These are phyloP conservation scores for Cystoisospora suis DNA, from an alignment of 169 alveolate species.

Conservation along the genomic window DNA sequence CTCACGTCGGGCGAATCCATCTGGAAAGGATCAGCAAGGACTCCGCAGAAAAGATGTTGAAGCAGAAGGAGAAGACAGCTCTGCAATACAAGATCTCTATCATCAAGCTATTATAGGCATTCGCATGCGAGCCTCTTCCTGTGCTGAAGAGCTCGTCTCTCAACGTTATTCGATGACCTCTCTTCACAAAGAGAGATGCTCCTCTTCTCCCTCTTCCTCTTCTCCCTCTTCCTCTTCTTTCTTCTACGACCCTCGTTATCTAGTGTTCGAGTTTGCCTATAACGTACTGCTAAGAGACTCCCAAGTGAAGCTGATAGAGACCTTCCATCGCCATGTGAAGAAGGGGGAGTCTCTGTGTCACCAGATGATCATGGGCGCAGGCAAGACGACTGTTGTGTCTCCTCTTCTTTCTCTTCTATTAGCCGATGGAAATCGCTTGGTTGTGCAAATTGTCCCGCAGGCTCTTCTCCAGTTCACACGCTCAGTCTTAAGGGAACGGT, in stretches of 20 bases:
- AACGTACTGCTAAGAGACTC: constrained; percentile 83
- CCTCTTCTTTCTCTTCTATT: constrained; percentile 83
- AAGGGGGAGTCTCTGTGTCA: constrained; percentile 86
- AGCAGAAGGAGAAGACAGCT: not conserved
- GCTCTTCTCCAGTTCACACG: constrained; percentile 88
- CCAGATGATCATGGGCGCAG: constrained; percentile 95
- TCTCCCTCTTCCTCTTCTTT: not conserved
- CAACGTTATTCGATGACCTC: not conserved
- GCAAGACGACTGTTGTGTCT: constrained; percentile 90
- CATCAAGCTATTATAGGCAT: not conserved
- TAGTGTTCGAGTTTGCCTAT: constrained; percentile 89
- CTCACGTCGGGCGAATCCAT: not conserved
- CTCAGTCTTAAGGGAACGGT: constrained; percentile 82
- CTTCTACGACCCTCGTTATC: constrained; percentile 86
- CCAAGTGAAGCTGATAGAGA: constrained; percentile 86
- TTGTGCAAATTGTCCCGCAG: constrained; percentile 79
- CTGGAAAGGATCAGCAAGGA: not conserved
- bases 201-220: constrained; percentile 10
- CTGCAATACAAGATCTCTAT: not conserved
- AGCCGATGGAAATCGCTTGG: constrained; percentile 79
- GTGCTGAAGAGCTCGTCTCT: not conserved
- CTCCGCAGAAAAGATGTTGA: not conserved
- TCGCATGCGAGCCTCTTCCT: constrained; percentile 7
- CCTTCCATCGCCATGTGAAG: constrained; percentile 75
- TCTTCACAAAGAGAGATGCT: not conserved